phyloP scores from a whole-genome alignment of 148 eudicot species.

The Vaccinium vitisidaea region DNA sequence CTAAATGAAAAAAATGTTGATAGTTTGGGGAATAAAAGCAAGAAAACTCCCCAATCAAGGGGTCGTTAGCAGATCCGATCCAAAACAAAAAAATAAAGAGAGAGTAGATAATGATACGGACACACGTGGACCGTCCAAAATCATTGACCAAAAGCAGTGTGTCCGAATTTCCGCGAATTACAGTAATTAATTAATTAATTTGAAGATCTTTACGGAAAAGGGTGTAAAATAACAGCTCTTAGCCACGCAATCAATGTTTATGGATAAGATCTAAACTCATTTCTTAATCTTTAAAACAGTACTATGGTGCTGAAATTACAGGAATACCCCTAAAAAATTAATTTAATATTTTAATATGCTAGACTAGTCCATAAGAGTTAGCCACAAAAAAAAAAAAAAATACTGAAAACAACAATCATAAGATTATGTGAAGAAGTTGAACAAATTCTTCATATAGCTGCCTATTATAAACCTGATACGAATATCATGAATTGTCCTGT shows the following conservation, averaged over 20 bases:
- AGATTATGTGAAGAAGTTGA: no score
- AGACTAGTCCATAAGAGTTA: no score
- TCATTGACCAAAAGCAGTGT: background rate
- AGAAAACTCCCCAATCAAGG: background rate
- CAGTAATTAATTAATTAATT: no score
- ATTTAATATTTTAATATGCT: background rate
- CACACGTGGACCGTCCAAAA: background rate
- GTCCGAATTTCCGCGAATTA: background rate
- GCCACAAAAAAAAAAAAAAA: no score
- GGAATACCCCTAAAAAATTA: background rate
- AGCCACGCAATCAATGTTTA: background rate
- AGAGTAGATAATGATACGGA: background rate
- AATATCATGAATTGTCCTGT: no score
- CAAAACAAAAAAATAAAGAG: background rate
- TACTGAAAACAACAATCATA: no score
- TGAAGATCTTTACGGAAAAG: no score
- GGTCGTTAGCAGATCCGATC: background rate
- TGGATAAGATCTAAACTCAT: background rate
- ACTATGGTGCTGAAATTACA: background rate
- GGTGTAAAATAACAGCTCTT: background rate
- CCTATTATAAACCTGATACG: no score
- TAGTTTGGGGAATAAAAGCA: no score
- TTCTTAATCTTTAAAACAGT: background rate
- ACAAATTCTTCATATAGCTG: no score
- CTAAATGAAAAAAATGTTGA: no score